Evolutionary conservation across 1,284 basidiomycete genomes (phyloP).

Genomic region (Mycosarcoma mackinlayi): DNA sequence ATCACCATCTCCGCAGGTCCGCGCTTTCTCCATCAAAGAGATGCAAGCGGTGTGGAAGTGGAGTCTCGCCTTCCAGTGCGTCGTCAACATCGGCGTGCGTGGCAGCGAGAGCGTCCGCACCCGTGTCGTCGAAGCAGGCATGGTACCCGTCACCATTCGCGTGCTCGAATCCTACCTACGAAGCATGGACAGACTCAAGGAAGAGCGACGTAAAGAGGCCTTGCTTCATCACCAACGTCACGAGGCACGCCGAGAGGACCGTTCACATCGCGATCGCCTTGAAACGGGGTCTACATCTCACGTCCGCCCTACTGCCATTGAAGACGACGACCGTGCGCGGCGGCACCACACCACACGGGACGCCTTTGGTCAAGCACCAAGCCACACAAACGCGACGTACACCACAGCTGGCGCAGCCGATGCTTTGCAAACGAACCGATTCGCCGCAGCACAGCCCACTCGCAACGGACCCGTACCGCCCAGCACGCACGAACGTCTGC

Average conservation of each 20-base stretch:
- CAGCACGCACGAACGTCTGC: constrained; percentile 9
- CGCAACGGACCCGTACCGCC: constrained; percentile 1
- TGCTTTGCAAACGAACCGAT: neutral
- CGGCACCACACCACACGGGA: constrained; percentile 17
- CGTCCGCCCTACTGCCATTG: constrained; percentile 5
- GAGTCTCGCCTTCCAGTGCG: constrained; percentile 85
- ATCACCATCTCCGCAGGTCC: constrained; percentile 33
- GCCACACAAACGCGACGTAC: neutral
- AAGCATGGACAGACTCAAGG: constrained; percentile 68
- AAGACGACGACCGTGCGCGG: constrained; percentile 18
- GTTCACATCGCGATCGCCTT: constrained; percentile 20
- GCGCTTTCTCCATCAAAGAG: constrained; percentile 54
- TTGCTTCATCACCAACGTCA: constrained; percentile 36
- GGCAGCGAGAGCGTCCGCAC: constrained; percentile 87
- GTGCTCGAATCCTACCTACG: constrained; percentile 83
- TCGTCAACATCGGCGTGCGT: constrained; percentile 96
- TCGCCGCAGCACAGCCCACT: constrained; percentile 7
- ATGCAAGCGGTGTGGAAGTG: constrained; percentile 68
- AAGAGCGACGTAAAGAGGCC: constrained; percentile 40
- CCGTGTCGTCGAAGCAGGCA: constrained; percentile 94
- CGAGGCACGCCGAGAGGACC: constrained; percentile 42
- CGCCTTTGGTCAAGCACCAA: neutral
- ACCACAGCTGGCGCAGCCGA: neutral
- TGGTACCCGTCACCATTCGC: constrained; percentile 91
- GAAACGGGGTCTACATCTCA: constrained; percentile 14